phyloP scores from a whole-genome alignment of 2,329 filamentous ascomycete genomes.

The Aspergillus arachidicola region DNA sequence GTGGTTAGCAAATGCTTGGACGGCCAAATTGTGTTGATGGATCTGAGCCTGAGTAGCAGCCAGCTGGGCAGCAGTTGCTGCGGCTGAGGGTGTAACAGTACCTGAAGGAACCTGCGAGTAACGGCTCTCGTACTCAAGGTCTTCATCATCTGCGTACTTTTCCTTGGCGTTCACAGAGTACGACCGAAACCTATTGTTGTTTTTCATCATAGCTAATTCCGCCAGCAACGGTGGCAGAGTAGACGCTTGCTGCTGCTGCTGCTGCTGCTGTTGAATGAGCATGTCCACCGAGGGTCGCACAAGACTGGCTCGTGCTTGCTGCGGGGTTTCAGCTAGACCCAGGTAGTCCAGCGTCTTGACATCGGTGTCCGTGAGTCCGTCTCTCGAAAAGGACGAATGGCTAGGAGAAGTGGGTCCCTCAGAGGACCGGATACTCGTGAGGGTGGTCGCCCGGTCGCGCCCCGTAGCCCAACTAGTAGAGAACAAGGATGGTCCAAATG shows the following conservation, averaged over 20 bases:
- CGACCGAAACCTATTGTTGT: conserved; percentile 87
- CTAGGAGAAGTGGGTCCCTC: conserved; percentile 87
- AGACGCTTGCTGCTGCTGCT: conserved; percentile 50
- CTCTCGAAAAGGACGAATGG: conserved; percentile 81
- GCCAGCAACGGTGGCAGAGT: conserved; percentile 67
- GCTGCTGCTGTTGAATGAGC: conserved; percentile 54
- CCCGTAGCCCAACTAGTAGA: conserved; percentile 79
- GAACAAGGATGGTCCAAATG: conserved; percentile 89
- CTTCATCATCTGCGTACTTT: conserved; percentile 88
- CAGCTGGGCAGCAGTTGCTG: conserved; percentile 59
- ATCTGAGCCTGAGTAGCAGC: conserved; percentile 69
- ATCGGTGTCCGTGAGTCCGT: conserved; percentile 82
- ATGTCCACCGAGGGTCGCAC: conserved; percentile 62
- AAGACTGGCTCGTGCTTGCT: conserved; percentile 73
- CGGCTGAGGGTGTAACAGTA: conserved; percentile 60
- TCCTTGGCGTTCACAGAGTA: conserved; percentile 99
- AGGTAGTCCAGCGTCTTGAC: conserved; percentile 95
- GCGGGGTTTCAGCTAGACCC: conserved; percentile 89
- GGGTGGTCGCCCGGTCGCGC: conserved; percentile 81
- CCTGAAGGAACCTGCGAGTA: conserved; percentile 62
- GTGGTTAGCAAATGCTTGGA: conserved; percentile 87
- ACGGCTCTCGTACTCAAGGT: conserved; percentile 69
- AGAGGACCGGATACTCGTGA: conserved; percentile 84
- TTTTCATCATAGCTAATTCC: conserved; percentile 74
- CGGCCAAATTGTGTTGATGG: conserved; percentile 87